These are phyloP conservation scores for Pleurotus ostreatus DNA, from an alignment of 768 basidiomycete species.

Conservation along the genomic window DNA sequence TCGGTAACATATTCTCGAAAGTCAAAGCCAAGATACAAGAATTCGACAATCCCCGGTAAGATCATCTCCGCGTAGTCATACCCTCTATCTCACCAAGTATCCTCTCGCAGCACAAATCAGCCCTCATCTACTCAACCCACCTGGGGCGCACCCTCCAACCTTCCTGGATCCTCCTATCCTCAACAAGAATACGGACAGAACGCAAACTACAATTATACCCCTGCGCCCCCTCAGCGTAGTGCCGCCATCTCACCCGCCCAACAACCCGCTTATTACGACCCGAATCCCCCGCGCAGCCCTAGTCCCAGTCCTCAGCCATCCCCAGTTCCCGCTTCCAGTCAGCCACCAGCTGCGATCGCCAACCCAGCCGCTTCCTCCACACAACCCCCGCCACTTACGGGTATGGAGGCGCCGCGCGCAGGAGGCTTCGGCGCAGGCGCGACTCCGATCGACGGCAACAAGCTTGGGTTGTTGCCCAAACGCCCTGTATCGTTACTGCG, in stretches of 20 bases:
- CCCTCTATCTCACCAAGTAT: neutral
- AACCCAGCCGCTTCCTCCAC: neutral
- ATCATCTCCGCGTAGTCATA: neutral
- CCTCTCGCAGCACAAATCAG: neutral
- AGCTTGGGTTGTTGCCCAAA: slow-evolving; percentile 61
- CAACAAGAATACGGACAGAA: neutral
- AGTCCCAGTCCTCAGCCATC: slow-evolving; percentile 1
- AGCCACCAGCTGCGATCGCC: neutral
- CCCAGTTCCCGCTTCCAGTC: neutral
- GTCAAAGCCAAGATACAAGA: slow-evolving; percentile 85
- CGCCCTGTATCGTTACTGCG: slow-evolving; percentile 62
- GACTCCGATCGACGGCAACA: slow-evolving; percentile 29
- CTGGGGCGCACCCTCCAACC: neutral
- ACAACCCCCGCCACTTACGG: neutral
- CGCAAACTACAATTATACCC: neutral
- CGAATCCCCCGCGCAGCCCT: slow-evolving; percentile 1
- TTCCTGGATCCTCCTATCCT: neutral
- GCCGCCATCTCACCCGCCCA: neutral
- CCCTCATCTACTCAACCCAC: slow-evolving; percentile 3
- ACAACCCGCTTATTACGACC: slow-evolving; percentile 6
- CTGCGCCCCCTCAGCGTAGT: neutral
- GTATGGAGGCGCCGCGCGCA: neutral
- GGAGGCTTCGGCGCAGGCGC: slow-evolving; percentile 9
- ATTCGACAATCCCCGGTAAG: slow-evolving; percentile 53
- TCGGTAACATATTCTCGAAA: slow-evolving; percentile 66